Evolutionary conservation across 116 monocot species (phyloP).

Genomic region (Iris pallida): DNA sequence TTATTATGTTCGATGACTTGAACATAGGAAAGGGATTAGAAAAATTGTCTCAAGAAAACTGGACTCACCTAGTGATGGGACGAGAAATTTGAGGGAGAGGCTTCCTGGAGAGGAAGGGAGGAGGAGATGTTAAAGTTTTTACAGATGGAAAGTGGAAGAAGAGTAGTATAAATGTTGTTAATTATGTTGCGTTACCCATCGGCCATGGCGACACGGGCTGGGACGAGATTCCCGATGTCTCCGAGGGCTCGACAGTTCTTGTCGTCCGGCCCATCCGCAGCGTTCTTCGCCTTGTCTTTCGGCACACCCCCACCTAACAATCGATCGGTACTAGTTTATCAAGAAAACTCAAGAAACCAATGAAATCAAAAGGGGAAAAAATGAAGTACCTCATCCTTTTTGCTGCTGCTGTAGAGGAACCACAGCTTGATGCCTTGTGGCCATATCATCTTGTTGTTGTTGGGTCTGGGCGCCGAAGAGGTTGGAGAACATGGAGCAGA

Average conservation of each 20-base stretch:
- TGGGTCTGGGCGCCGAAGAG: neutral
- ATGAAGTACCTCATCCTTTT: neutral
- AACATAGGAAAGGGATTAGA: no score
- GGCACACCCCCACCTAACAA: slow-evolving; percentile 5
- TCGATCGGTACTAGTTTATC: neutral
- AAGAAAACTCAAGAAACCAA: neutral
- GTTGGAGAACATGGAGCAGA: slow-evolving; percentile 3
- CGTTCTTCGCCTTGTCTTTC: slow-evolving; percentile 16
- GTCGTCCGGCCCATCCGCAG: slow-evolving; percentile 10
- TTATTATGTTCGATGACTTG: no score
- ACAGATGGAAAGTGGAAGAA: neutral
- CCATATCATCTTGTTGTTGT: slow-evolving; percentile 16
- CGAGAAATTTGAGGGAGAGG: slow-evolving; percentile 21
- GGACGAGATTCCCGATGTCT: slow-evolving; percentile 39
- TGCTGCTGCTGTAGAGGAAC: slow-evolving; percentile 14
- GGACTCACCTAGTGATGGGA: slow-evolving; percentile 40
- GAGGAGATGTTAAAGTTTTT: neutral
- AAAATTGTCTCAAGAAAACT: no score
- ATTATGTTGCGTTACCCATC: neutral
- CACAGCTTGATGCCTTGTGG: slow-evolving; percentile 17
- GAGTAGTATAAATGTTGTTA: neutral
- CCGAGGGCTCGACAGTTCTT: slow-evolving; percentile 37
- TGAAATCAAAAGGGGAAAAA: neutral
- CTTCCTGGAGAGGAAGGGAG: slow-evolving; percentile 9
- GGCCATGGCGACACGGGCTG: slow-evolving; percentile 11